Evolutionary conservation across 2,329 filamentous ascomycete genomes (phyloP).

Genomic region (Teratosphaeria nubilosa): DNA sequence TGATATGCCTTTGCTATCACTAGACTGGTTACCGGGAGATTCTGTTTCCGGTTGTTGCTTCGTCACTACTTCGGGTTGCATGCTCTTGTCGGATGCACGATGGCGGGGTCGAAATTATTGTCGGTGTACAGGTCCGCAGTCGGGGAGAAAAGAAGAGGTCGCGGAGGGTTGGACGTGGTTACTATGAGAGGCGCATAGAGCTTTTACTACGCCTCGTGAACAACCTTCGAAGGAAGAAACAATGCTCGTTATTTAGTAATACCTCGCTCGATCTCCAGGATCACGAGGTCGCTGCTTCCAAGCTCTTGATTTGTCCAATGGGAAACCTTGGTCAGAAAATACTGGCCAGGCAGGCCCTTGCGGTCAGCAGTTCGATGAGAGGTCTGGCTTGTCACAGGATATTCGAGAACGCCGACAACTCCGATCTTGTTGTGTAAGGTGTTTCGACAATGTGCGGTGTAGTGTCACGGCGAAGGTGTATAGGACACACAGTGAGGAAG

Average conservation of each 20-base stretch:
- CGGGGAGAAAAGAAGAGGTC: background rate
- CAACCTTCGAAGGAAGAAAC: background rate
- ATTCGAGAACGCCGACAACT: background rate
- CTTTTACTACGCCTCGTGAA: background rate
- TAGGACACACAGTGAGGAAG: background rate
- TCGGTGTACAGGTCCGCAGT: background rate
- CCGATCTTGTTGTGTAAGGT: background rate
- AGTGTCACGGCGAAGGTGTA: background rate
- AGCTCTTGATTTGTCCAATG: background rate
- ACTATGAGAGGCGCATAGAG: background rate
- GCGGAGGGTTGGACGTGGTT: background rate
- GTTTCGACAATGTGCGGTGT: background rate
- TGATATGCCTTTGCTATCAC: background rate
- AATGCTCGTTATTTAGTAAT: background rate
- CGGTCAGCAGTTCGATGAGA: background rate
- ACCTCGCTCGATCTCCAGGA: background rate
- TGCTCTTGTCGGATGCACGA: slow-evolving; percentile 9
- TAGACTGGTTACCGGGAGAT: slow-evolving; percentile 9
- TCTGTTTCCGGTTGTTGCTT: slow-evolving; percentile 17
- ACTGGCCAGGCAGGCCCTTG: background rate
- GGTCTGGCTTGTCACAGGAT: background rate
- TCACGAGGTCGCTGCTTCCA: background rate
- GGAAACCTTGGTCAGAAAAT: background rate
- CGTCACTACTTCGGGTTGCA: slow-evolving; percentile 16
- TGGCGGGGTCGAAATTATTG: background rate